phyloP scores from a whole-genome alignment of 495 filamentous ascomycete species.

The Podospora pseudoanserina region DNA sequence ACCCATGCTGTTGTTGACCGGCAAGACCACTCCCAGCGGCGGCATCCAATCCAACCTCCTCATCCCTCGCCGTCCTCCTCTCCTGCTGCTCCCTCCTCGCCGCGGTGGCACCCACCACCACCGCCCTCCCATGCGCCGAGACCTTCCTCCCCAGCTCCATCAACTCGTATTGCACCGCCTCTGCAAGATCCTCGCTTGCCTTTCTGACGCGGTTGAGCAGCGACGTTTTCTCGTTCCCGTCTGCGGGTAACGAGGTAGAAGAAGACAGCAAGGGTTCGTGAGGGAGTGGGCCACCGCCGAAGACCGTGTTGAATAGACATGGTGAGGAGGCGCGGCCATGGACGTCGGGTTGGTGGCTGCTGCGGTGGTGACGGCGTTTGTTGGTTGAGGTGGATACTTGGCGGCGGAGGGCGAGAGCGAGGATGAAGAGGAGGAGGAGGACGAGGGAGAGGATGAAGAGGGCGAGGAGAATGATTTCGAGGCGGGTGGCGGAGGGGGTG shows the following conservation, averaged over 20 bases:
- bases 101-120: neutral
- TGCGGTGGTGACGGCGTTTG: neutral
- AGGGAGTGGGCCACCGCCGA: constrained; percentile 9
- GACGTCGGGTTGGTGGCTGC: neutral
- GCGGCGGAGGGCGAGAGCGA: constrained; percentile 17
- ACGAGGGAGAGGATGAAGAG: constrained; percentile 17
- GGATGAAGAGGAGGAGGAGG: constrained; percentile 8
- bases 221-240: neutral
- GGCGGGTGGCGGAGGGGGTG: constrained; percentile 12
- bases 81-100: neutral
- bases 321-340: constrained; percentile 17
- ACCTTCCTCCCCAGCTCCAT: constrained; percentile 14
- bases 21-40: neutral
- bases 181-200: constrained; percentile 12
- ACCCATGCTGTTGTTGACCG: constrained; percentile 1
- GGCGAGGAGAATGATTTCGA: constrained; percentile 22
- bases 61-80: constrained; percentile 4
- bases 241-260: constrained; percentile 1
- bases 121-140: constrained; percentile 7
- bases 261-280: constrained; percentile 11
- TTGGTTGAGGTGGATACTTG: neutral
- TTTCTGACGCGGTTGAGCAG: constrained; percentile 12
- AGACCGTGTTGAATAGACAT: constrained; percentile 22
- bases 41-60: constrained; percentile 5
- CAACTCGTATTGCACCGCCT: constrained; percentile 18